Conservation (phyloP, 805 yeast species). For the Deakozyma indianensis region DNA sequence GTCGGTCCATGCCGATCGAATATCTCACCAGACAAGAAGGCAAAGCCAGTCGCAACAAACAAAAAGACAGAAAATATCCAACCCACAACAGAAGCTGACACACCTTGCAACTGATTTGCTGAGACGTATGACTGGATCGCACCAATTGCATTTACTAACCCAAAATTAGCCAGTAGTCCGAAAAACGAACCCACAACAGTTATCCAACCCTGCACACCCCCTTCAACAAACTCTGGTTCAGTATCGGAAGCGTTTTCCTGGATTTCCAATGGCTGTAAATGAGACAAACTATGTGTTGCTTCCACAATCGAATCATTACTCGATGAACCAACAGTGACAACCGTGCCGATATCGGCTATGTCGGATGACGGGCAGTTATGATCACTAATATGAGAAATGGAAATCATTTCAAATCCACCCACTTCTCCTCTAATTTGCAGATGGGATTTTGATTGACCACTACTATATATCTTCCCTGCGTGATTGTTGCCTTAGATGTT, state of each 20-base stretch:
- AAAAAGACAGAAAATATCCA: conserved; percentile 10
- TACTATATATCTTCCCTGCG: no score
- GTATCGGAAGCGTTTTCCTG: background rate
- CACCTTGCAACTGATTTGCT: conserved; percentile 34
- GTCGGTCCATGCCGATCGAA: conserved; percentile 50
- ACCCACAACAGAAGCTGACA: conserved; percentile 29
- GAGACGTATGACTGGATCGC: conserved; percentile 49
- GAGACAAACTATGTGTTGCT: no score
- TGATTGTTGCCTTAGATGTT: no score
- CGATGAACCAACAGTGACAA: no score
- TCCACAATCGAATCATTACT: no score
- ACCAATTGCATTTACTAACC: conserved; percentile 44
- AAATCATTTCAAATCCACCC: no score
- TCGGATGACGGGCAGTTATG: no score
- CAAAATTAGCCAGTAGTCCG: conserved; percentile 41
- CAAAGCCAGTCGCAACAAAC: conserved; percentile 18
- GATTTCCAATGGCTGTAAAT: no score
- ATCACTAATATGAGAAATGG: no score
- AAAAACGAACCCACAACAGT: conserved; percentile 45
- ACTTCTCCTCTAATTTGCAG: no score
- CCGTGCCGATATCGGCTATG: no score
- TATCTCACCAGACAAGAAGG: conserved; percentile 31
- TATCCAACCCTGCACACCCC: conserved; percentile 41
- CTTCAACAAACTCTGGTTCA: conserved; percentile 29
- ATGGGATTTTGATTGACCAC: no score